Base-by-base conservation (phyloP, 805 yeast species). In the Torulaspora quercuum region DNA sequence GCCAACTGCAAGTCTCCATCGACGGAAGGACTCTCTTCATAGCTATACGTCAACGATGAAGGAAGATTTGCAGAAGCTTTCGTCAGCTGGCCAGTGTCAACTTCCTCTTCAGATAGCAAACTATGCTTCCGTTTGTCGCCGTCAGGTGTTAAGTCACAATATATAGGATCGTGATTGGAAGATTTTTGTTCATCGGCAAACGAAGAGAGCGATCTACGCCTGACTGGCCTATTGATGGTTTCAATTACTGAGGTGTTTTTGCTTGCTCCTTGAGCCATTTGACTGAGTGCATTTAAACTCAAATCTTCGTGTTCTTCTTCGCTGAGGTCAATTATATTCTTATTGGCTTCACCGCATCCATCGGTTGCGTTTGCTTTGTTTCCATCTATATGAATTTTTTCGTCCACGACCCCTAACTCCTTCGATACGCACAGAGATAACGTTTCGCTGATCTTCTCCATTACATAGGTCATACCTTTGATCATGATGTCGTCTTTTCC, bases 401-500 rank as follows among this genome's bases (percentile, higher is more conserved):
- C 41, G 18, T 19, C 9, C 11, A 3, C 13, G 6, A 13, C 14
- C 6, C 31, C 32, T 17, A 33, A 4, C 7, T 31, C 37, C 8
- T 22, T 24, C n/a, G 26, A 17, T 8, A 42, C 6, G 31, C 24
- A 30, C 8, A n/a, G 7, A 16, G 31, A 15, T 7, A 57, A 17
- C 3, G 26, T 9, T 1, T 34, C 25, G 22, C 40, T 29, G n/a
- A 63, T 28, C 3, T 39, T 23, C 1, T 24, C 37, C 3, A 64
- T 18, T 5, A 64, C 13, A 0, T 9, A 10, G 1, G 48, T 53
- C 12, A 53, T 47, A 14, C 52, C 45, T 9, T 39, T 41, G 0
- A 70, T 35, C 38, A 70, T 22, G 3, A 68, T 52, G 47, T 69
- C 72, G 22, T 64, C 61, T 37, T 70, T 70, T 34, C 59, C 65